Evolutionary conservation across 208 protist genomes (phyloP).

Genomic region (Crithidia sp.): DNA sequence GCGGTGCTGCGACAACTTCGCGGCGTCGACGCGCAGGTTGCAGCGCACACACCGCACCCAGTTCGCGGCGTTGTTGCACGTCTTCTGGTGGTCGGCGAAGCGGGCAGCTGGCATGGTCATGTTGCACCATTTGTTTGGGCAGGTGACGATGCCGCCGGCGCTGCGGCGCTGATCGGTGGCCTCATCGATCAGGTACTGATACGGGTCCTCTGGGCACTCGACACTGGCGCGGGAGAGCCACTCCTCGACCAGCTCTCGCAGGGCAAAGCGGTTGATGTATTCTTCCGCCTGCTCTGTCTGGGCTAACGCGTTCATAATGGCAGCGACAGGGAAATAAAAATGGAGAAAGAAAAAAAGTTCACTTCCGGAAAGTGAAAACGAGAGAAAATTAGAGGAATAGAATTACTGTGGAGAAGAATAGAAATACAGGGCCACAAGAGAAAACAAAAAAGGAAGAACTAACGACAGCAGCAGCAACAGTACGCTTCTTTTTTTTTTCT

Average conservation of each 20-base stretch:
- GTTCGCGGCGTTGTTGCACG: slow-evolving; percentile 57
- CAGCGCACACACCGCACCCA: slow-evolving; percentile 77
- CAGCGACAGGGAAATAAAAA: slow-evolving; percentile 4
- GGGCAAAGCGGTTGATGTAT: slow-evolving; percentile 66
- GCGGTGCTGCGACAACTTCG: slow-evolving; percentile 56
- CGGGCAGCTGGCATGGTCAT: slow-evolving; percentile 63
- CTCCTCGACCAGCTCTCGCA: slow-evolving; percentile 69
- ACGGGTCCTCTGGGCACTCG: slow-evolving; percentile 68
- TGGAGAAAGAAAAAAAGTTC: slow-evolving; percentile 16
- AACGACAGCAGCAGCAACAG: too few species aligned
- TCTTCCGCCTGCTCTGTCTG: slow-evolving; percentile 40
- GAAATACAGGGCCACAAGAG: too few species aligned
- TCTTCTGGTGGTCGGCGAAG: slow-evolving; percentile 43
- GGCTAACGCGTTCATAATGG: slow-evolving; percentile 10
- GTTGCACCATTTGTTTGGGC: slow-evolving; percentile 78
- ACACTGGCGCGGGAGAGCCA: slow-evolving; percentile 53
- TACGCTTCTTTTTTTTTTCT: background rate
- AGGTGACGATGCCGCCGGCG: slow-evolving; percentile 75
- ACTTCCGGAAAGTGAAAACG: background rate
- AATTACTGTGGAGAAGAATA: too few species aligned
- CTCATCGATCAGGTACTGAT: slow-evolving; percentile 63
- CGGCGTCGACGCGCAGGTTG: slow-evolving; percentile 68
- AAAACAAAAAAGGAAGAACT: too few species aligned
- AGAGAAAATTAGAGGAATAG: background rate
- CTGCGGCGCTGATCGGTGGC: slow-evolving; percentile 49